Conservation (phyloP, 805 yeast species). For the Maudiozyma pseudohumilis region DNA sequence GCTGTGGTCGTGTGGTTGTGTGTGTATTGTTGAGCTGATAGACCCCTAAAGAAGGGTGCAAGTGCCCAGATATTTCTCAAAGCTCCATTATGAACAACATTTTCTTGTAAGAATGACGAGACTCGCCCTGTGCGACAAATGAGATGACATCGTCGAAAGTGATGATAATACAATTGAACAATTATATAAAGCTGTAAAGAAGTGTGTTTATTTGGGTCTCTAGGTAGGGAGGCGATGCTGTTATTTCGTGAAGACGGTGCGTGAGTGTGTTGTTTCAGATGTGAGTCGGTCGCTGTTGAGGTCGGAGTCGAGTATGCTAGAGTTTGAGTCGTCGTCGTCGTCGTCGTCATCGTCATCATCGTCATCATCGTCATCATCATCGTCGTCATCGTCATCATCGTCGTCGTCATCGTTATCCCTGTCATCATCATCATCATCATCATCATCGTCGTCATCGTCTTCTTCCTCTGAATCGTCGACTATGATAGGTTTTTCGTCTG, state of each 20-base stretch:
- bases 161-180: too few species aligned
- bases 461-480: conserved; percentile 41
- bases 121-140: too few species aligned
- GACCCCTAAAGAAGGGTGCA: background rate
- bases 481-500: conserved; percentile 30
- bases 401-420: conserved; percentile 33
- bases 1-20: background rate
- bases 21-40: background rate
- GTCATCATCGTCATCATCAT: conserved; percentile 36
- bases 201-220: too few species aligned
- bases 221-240: background rate
- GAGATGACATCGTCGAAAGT: too few species aligned
- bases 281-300: background rate
- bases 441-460: conserved; percentile 33
- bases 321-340: conserved; percentile 5
- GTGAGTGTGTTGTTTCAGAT: background rate
- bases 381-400: conserved; percentile 33
- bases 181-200: too few species aligned
- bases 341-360: conserved; percentile 33
- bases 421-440: conserved; percentile 36
- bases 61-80: too few species aligned
- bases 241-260: background rate
- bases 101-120: too few species aligned
- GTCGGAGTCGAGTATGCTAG: background rate
- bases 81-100: too few species aligned